Base-by-base conservation (phyloP, 2,329 filamentous ascomycete genomes). In the Calonectria multiphialidica region DNA sequence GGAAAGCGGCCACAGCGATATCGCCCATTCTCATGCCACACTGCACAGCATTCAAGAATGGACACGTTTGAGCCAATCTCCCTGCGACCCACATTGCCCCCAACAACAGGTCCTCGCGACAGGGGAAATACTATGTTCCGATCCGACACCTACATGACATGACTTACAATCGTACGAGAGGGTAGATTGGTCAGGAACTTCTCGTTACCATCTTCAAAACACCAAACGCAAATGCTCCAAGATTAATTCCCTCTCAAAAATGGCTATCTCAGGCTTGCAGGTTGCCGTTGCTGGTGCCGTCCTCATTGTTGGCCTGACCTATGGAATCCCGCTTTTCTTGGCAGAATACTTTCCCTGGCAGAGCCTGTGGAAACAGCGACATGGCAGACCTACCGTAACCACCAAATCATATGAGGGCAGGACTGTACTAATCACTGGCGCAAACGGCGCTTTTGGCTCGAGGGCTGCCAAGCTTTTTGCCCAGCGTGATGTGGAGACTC, bases 401-500 rank as follows among this genome's bases (percentile, higher is more conserved):
- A 84, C 83, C 28, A 70, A 82, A 37, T 84, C 83, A 1, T 84
- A 84, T 76, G 76, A 77, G 16, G 83, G 83, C 40, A 76, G 83
- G 16, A 84, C 83, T 5, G 82, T 75, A 0, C 77, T 84, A 5
- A 81, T 84, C 61, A 83, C 82, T 1, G 82, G 82, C 16, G 82
- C 82, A 0, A 83, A 83, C 45, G 81, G 83, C 12, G 83, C 83
- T 2, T 84, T 80, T 53, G 83, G 83, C 1, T 84, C 81, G 0
- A 76, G 82, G 6, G 82, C 82, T 5, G 81, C 83, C 12, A 83
- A 81, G 68, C 75, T 84, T 8, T 83, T 84, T 71, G 83, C 83
- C 1, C 71, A 78, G 23, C 79, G 80, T 55, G 80, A 82, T 55
- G 73, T 83, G 10, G 77, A 78, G 16, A 84, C 81, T 4, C 79